Conservation (phyloP, 441 rosid genomes). For the Populus hybrid region DNA sequence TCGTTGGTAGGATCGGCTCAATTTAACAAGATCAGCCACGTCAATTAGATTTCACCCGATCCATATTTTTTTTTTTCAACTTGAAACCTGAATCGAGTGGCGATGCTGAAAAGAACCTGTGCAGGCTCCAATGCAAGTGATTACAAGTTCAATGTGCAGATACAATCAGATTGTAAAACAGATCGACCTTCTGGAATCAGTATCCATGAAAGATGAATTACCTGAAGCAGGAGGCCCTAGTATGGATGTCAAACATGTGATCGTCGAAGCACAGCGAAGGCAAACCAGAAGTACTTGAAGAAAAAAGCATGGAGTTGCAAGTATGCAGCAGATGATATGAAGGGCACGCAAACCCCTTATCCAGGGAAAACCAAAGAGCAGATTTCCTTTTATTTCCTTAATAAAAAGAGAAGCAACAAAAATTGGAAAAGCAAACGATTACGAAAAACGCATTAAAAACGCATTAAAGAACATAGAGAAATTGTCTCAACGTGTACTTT, state of each 20-base stretch:
- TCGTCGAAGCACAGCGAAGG: background rate
- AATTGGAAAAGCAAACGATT: background rate
- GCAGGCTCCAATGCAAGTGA: background rate
- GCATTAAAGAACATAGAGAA: slow-evolving; percentile 47
- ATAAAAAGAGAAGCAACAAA: slow-evolving; percentile 17
- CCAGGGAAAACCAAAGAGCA: slow-evolving; percentile 12
- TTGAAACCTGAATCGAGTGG: background rate
- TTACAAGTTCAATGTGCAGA: background rate
- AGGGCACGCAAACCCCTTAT: slow-evolving; percentile 7
- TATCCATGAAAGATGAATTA: background rate
- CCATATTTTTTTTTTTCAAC: no score
- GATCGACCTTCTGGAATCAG: background rate
- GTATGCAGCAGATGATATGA: background rate
- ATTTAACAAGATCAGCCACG: background rate
- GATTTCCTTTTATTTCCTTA: slow-evolving; percentile 32
- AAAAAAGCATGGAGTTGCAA: background rate
- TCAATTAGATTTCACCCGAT: background rate
- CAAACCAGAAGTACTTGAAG: background rate
- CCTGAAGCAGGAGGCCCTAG: background rate
- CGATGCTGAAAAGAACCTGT: no score
- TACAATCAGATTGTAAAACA: no score
- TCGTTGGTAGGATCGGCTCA: background rate
- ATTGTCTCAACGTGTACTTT: slow-evolving; percentile 98
- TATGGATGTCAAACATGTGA: background rate
- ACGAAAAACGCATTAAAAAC: slow-evolving; percentile 8